phyloP scores from a whole-genome alignment of 768 basidiomycete genomes.

The Mycena olivaceomarginata region DNA sequence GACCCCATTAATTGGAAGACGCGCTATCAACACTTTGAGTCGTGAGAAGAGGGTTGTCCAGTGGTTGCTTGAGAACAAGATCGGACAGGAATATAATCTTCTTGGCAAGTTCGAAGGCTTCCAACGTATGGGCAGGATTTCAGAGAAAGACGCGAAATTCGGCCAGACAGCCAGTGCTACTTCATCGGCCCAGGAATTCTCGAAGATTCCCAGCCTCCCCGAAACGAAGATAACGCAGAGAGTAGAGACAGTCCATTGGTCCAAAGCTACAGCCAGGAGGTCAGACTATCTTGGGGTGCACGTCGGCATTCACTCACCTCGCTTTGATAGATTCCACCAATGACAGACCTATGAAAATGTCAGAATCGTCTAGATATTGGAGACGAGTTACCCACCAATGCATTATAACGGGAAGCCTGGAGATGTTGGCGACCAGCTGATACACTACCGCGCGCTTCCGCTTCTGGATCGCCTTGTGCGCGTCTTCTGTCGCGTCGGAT shows the following conservation, averaged over 20 bases:
- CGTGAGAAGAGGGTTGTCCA: no score
- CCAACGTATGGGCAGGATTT: neutral
- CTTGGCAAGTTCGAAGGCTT: neutral
- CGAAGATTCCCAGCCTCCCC: conserved; percentile 38
- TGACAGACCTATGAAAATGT: conserved; percentile 31
- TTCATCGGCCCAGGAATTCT: conserved; percentile 28
- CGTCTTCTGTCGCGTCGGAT: conserved; percentile 1
- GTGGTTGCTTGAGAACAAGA: neutral
- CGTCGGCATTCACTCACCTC: conserved; percentile 18
- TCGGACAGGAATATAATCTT: neutral
- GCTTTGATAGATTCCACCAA: conserved; percentile 41
- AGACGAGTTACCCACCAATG: conserved; percentile 30
- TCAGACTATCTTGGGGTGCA: neutral
- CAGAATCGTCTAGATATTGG: neutral
- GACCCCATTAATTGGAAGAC: no score
- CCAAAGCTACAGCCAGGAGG: conserved; percentile 23
- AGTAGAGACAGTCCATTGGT: conserved; percentile 38
- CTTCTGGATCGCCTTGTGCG: conserved; percentile 11
- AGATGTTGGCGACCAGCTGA: conserved; percentile 35
- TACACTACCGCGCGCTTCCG: conserved; percentile 30
- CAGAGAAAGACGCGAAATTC: neutral
- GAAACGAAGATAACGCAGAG: conserved; percentile 37
- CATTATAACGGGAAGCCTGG: conserved; percentile 41
- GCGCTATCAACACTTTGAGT: no score
- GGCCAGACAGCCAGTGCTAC: neutral